Base-by-base conservation (phyloP, 2,329 filamentous ascomycete species). In the Fusarium chaquense region DNA sequence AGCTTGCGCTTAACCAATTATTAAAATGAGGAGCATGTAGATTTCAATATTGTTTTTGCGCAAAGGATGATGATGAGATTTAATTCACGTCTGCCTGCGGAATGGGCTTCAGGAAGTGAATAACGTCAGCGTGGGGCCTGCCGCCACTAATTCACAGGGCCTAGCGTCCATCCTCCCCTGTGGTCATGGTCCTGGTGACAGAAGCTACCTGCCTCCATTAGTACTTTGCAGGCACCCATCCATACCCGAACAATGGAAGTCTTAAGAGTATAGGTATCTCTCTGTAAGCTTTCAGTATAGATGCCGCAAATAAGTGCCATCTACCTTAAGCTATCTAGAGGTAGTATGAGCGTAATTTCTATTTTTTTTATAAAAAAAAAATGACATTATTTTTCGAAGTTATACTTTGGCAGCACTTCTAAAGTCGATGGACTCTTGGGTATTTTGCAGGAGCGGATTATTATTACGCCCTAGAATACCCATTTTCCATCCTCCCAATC, bases 81-180 rank as follows among this genome's bases (percentile, higher is more conserved):
- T 28, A 58, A 26, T 60, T 70, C 50, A 70, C 51, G 38, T 33
- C 26, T 52, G 40, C 26, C 54, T 65, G 20, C 18, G 32, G 52
- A 41, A 26, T 54, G 58, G 50, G 13, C 41, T 35, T 28, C 33
- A 15, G 32, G 24, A 41, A 43, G 33, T 51, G 45, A 36, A 73
- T 65, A 74, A 75, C 73, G 73, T 73, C 73, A 74, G 69, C 53
- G 71, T 68, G 72, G 73, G 54, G 62, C 61, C 40, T 28, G 32
- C 32, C 35, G 45, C 62, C 54, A 58, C 62, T 62, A 56, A 65
- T 58, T 41, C 44, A 56, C 68, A 70, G 61, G 62, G 46, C 62
- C 46, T 50, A 49, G n/a, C 38, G 49, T 40, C 22, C 36, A 46
- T 22, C n/a, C 28, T 32, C n/a, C 26, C 10, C 28, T 30, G 28